phyloP scores from a whole-genome alignment of 2,329 filamentous ascomycete genomes.

The Cordyceps militaris region DNA sequence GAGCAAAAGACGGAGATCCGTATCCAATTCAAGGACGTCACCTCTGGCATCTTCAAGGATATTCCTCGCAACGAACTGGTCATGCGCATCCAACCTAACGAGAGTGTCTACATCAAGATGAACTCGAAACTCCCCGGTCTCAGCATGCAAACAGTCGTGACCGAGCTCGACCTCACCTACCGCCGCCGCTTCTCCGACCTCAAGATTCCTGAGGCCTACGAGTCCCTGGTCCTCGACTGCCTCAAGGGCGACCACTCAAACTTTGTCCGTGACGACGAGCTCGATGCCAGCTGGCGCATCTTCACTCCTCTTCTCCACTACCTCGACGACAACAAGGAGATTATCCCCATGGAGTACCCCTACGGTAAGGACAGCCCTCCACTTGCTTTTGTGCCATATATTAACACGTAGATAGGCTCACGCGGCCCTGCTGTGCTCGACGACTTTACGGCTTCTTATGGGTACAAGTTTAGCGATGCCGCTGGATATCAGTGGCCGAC shows the following conservation, averaged over 20 bases:
- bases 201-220: conserved; percentile 98
- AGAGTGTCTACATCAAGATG: conserved; percentile 99
- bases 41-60: conserved; percentile 98
- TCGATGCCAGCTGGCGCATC: conserved; percentile 97
- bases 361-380: conserved; percentile 62
- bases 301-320: conserved; percentile 97
- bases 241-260: conserved; percentile 99
- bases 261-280: conserved; percentile 94
- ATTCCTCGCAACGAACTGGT: conserved; percentile 98
- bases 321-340: conserved; percentile 98
- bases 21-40: conserved; percentile 99
- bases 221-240: conserved; percentile 93
- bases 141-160: conserved; percentile 99
- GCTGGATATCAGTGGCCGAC: conserved; percentile 94
- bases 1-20: conserved; percentile 99
- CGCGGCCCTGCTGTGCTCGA: conserved; percentile 93
- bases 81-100: conserved; percentile 98
- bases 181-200: conserved; percentile 96
- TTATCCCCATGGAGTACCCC: conserved; percentile 98
- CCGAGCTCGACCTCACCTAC: conserved; percentile 97
- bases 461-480: conserved; percentile 97
- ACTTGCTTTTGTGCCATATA: neutral
- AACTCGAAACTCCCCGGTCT: conserved; percentile 98
- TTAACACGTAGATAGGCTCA: conserved; percentile 61
- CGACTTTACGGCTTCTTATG: conserved; percentile 96